These are phyloP conservation scores for Aspergillus japonicus DNA, from an alignment of 2,329 filamentous ascomycete species.

Conservation along the genomic window DNA sequence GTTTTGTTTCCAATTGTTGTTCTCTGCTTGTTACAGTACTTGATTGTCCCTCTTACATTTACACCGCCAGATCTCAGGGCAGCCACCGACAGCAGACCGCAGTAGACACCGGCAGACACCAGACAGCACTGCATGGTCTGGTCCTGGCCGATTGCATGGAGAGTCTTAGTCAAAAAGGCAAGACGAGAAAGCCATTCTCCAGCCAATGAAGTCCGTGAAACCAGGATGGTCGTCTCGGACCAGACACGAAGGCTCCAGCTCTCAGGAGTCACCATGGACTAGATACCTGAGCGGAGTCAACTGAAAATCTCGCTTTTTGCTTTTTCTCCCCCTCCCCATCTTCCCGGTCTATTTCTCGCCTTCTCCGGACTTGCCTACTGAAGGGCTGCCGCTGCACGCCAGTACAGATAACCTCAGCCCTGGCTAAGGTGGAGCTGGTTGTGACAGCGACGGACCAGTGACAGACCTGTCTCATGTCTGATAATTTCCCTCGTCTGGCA, in stretches of 20 bases:
- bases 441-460: background rate
- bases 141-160: background rate
- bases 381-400: background rate
- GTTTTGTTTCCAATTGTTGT: background rate
- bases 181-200: background rate
- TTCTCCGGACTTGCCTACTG: background rate
- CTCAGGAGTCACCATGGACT: background rate
- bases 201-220: background rate
- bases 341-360: no score
- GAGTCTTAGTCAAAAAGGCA: background rate
- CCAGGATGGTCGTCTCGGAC: background rate
- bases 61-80: conserved; percentile 26
- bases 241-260: background rate
- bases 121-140: background rate
- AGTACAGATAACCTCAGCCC: conserved; percentile 8
- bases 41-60: conserved; percentile 5
- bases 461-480: conserved; percentile 2
- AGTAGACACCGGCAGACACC: background rate
- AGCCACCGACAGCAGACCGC: conserved; percentile 10
- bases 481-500: background rate
- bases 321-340: background rate
- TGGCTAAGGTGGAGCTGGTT: background rate
- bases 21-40: background rate
- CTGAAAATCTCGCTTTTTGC: background rate
- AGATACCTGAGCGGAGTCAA: no score